phyloP scores from a whole-genome alignment of 2,329 filamentous ascomycete species.

The Alternaria incomplexa region DNA sequence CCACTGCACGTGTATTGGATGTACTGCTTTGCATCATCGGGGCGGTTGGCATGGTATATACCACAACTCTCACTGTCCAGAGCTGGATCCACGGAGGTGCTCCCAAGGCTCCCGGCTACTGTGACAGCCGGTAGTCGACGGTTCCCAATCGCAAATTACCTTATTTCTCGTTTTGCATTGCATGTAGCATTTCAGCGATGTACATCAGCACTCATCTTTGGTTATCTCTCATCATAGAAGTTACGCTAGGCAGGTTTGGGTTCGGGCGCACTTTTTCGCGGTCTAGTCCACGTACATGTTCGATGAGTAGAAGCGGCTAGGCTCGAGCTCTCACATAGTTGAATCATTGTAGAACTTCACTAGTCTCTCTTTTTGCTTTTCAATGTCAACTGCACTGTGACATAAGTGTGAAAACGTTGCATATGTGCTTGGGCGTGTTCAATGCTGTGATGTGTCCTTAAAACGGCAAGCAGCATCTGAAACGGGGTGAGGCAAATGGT shows the following conservation, averaged over 20 bases:
- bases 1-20: constrained; percentile 73
- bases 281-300: background rate
- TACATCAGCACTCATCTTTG: constrained; percentile 1
- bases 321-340: background rate
- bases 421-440: background rate
- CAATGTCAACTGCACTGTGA: background rate
- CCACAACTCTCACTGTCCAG: constrained; percentile 81
- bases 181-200: constrained; percentile 16
- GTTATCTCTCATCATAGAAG: background rate
- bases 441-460: background rate
- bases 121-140: constrained; percentile 53
- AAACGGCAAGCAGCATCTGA: background rate
- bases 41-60: constrained; percentile 87
- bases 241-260: background rate
- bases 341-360: background rate
- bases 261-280: background rate
- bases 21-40: constrained; percentile 81
- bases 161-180: background rate
- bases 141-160: background rate
- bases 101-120: constrained; percentile 67
- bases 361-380: constrained; percentile 5
- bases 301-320: constrained; percentile 1
- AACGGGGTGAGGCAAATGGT: background rate
- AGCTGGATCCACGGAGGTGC: constrained; percentile 75
- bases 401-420: background rate